phyloP scores from a whole-genome alignment of 2,329 filamentous ascomycete species.

The Exophiala sideris region DNA sequence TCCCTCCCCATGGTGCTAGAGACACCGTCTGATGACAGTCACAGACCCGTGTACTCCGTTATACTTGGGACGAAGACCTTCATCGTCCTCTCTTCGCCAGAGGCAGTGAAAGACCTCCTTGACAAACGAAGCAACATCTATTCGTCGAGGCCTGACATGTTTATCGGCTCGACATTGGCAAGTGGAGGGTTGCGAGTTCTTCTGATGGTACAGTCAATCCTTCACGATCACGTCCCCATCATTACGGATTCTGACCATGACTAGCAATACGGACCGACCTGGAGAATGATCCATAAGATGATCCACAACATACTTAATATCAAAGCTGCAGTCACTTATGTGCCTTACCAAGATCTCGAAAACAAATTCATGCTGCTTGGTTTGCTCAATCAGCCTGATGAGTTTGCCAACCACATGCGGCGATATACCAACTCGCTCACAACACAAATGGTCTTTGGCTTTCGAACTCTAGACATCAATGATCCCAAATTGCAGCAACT shows the following conservation, averaged over 20 bases:
- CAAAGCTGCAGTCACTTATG: slow-evolving; percentile 20
- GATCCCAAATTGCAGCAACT: slow-evolving; percentile 16
- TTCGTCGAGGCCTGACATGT: slow-evolving; percentile 46
- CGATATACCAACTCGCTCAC: slow-evolving; percentile 17
- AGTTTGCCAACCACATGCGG: slow-evolving; percentile 17
- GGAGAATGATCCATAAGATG: slow-evolving; percentile 24
- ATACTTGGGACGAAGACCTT: slow-evolving; percentile 49
- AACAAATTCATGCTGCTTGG: slow-evolving; percentile 18
- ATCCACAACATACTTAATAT: slow-evolving; percentile 28
- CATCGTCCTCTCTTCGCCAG: slow-evolving; percentile 47
- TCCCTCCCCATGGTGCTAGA: background rate
- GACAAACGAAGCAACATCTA: slow-evolving; percentile 50
- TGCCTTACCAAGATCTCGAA: slow-evolving; percentile 24
- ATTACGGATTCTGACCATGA: background rate
- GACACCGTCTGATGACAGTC: background rate
- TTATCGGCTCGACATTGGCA: slow-evolving; percentile 38
- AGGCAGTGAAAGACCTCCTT: slow-evolving; percentile 50
- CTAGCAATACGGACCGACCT: slow-evolving; percentile 19
- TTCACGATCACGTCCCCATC: no score
- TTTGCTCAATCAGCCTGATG: slow-evolving; percentile 11
- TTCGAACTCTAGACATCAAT: slow-evolving; percentile 10
- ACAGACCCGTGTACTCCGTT: slow-evolving; percentile 47
- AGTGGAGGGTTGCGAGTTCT: slow-evolving; percentile 24
- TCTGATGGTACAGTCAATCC: slow-evolving; percentile 13
- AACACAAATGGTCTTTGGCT: slow-evolving; percentile 22